Evolutionary conservation across 2,329 filamentous ascomycete genomes (phyloP).

Genomic region (Fusarium tricinctum): DNA sequence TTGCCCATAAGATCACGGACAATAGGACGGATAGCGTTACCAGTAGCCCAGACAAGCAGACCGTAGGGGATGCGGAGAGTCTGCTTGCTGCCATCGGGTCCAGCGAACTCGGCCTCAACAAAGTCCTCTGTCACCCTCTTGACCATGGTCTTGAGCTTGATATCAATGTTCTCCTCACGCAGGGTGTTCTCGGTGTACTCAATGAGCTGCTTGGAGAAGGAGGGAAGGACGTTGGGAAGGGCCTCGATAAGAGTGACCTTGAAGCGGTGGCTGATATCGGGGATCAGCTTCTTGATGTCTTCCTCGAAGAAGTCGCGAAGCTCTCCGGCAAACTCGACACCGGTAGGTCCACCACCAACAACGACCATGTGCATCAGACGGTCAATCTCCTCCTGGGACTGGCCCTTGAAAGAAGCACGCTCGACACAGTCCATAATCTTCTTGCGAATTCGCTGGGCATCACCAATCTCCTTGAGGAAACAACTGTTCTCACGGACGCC

Average conservation of each 20-base stretch:
- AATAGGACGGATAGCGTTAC: conserved; percentile 91
- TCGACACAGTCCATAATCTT: conserved; percentile 99
- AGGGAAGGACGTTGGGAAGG: conserved; percentile 94
- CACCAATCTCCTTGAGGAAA: conserved; percentile 98
- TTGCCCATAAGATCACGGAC: conserved; percentile 92
- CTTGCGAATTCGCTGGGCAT: conserved; percentile 96
- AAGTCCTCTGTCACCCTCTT: conserved; percentile 95
- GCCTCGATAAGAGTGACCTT: conserved; percentile 98
- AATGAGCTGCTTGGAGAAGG: conserved; percentile 99
- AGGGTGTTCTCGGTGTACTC: conserved; percentile 99
- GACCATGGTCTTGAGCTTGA: conserved; percentile 99
- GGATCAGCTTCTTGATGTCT: conserved; percentile 97
- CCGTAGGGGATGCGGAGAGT: conserved; percentile 89
- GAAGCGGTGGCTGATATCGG: conserved; percentile 94
- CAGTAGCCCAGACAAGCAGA: conserved; percentile 97
- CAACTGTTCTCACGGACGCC: conserved; percentile 95
- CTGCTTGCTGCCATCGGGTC: conserved; percentile 87
- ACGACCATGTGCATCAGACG: conserved; percentile 98
- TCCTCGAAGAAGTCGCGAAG: conserved; percentile 99
- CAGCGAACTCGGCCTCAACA: conserved; percentile 89
- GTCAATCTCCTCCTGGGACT: conserved; percentile 87
- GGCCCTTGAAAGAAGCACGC: conserved; percentile 98
- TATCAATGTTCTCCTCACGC: conserved; percentile 97
- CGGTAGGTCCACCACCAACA: conserved; percentile 92
- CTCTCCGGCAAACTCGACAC: conserved; percentile 98